A percentile compares a stretch with the other conserved stretches of the same genome.
Conservation (phyloP, 2,329 filamentous ascomycete species). For the Curvularia sp. region DNA sequence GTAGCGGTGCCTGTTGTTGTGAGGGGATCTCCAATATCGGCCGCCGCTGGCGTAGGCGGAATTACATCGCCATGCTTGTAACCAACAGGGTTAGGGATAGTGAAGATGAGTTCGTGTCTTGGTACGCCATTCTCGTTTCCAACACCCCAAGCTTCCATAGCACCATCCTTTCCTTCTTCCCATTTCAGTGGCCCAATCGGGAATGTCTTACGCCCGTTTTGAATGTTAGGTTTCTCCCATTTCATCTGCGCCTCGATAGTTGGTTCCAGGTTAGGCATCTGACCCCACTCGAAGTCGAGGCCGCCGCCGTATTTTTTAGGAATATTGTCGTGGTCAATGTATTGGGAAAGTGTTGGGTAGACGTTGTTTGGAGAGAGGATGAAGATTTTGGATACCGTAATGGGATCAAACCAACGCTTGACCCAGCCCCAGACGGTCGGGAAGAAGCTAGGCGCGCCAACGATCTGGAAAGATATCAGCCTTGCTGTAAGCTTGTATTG, state of each 20-base stretch:
- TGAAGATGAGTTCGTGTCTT: slow-evolving; percentile 50
- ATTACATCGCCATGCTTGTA: slow-evolving; percentile 35
- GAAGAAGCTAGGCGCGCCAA: slow-evolving; percentile 90
- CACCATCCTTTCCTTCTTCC: slow-evolving; percentile 52
- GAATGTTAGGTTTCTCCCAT: slow-evolving; percentile 48
- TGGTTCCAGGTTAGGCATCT: slow-evolving; percentile 74
- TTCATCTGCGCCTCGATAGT: slow-evolving; percentile 51
- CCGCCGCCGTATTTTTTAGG: slow-evolving; percentile 89
- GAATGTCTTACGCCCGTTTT: slow-evolving; percentile 51
- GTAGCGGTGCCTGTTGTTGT: slow-evolving; percentile 48
- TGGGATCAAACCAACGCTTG: slow-evolving; percentile 90
- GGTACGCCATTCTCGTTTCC: slow-evolving; percentile 53
- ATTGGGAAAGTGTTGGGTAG: slow-evolving; percentile 75
- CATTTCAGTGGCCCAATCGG: slow-evolving; percentile 58
- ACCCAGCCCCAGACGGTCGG: slow-evolving; percentile 94
- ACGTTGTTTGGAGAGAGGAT: slow-evolving; percentile 79
- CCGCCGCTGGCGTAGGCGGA: slow-evolving; percentile 35
- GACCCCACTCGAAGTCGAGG: slow-evolving; percentile 81
- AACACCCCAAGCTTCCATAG: slow-evolving; percentile 55
- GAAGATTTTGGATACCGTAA: slow-evolving; percentile 91
- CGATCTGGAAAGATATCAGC: slow-evolving; percentile 62
- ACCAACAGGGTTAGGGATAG: slow-evolving; percentile 43
- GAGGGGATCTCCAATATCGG: slow-evolving; percentile 32
- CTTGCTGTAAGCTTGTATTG: not conserved
- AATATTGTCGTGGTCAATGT: slow-evolving; percentile 83